Percentiles rank a stretch among this genome's conserved stretches.
Conservation (phyloP, 192 early-diverging fungal genomes). For the Geosiphon pyriformis region DNA sequence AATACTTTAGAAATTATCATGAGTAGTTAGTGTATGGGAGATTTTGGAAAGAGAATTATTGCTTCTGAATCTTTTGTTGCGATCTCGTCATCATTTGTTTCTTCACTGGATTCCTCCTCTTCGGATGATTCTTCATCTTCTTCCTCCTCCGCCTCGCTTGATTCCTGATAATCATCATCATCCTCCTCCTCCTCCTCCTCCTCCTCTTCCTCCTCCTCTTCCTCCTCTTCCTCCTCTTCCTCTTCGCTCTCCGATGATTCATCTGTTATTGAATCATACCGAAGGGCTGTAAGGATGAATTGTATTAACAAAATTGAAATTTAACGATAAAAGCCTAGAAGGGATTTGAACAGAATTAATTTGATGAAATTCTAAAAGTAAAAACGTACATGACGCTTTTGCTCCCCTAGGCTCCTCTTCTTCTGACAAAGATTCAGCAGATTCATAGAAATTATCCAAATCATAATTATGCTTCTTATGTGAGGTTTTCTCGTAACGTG, state of each 20-base stretch:
- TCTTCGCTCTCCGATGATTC: slow-evolving; percentile 29
- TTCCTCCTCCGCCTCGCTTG: background rate
- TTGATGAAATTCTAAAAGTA: no score
- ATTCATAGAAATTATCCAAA: slow-evolving; percentile 38
- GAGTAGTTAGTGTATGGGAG: no score
- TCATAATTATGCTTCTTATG: slow-evolving; percentile 35
- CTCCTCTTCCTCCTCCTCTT: slow-evolving; percentile 31
- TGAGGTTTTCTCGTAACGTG: slow-evolving; percentile 21
- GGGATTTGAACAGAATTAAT: no score
- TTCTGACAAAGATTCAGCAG: slow-evolving; percentile 29
- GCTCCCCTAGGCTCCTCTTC: slow-evolving; percentile 3
- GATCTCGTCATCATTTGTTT: slow-evolving; percentile 12
- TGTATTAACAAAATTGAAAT: background rate
- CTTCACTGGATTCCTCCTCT: background rate
- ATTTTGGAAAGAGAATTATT: no score
- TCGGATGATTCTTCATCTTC: slow-evolving; percentile 1
- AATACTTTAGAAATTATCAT: no score
- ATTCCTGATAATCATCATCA: slow-evolving; percentile 31
- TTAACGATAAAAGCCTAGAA: background rate
- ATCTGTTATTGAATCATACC: slow-evolving; percentile 19
- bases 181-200: slow-evolving; percentile 29
- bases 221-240: slow-evolving; percentile 31
- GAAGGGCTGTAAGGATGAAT: background rate
- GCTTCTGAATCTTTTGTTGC: no score
- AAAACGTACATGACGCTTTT: background rate